Conservation (phyloP, 495 filamentous ascomycete genomes). For the Penicillium turbatum region DNA sequence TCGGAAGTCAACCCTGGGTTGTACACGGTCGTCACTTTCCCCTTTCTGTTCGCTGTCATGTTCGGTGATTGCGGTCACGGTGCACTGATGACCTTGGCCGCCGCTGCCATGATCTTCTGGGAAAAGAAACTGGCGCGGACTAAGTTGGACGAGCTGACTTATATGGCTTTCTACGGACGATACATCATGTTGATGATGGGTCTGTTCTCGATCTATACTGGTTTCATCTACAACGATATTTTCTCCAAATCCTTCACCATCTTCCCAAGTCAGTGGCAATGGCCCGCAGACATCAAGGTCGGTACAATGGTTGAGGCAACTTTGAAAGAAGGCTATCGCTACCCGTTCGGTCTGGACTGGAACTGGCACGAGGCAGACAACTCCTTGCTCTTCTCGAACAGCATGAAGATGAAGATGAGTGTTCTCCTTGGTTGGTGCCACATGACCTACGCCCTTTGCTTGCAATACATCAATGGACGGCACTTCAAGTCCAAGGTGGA, state of each 20-base stretch:
- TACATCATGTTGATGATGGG: constrained; percentile 99
- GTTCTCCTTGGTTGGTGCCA: constrained; percentile 94
- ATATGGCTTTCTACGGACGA: constrained; percentile 97
- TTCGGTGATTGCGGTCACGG: constrained; percentile 97
- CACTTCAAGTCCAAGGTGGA: constrained; percentile 93
- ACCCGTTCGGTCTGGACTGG: constrained; percentile 96
- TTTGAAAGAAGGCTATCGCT: constrained; percentile 69
- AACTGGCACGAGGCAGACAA: constrained; percentile 95
- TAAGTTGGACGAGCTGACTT: constrained; percentile 89
- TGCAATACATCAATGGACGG: constrained; percentile 87
- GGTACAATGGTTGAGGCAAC: constrained; percentile 58
- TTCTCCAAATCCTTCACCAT: constrained; percentile 90
- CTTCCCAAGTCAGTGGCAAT: constrained; percentile 86
- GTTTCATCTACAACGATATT: constrained; percentile 94
- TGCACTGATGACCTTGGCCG: constrained; percentile 72
- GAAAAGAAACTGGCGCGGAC: constrained; percentile 79
- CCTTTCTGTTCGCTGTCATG: constrained; percentile 98
- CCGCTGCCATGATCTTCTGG: constrained; percentile 89
- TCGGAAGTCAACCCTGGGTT: constrained; percentile 94
- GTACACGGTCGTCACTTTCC: constrained; percentile 93
- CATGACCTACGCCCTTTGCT: constrained; percentile 96
- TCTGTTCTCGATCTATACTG: constrained; percentile 92
- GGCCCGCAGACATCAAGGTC: constrained; percentile 61
- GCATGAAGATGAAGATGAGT: constrained; percentile 99
- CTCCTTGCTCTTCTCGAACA: constrained; percentile 89